phyloP scores from a whole-genome alignment of 2,329 filamentous ascomycete genomes.

The Penicillium sp. region DNA sequence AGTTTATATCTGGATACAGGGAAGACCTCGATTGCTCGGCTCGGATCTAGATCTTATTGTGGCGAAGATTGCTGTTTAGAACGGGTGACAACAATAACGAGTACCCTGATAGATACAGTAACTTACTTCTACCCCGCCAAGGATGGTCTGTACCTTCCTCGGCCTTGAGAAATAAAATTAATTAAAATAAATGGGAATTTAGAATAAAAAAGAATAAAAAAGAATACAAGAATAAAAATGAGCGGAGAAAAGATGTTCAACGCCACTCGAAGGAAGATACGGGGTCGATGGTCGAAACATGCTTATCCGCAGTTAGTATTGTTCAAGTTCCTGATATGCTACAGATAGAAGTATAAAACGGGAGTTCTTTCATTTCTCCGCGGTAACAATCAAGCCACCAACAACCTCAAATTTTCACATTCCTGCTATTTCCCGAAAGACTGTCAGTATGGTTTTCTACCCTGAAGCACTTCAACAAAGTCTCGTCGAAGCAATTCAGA shows the following conservation, averaged over 20 bases:
- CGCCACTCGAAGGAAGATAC: neutral
- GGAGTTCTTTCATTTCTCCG: neutral
- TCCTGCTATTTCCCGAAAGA: neutral
- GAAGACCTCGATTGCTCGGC: neutral
- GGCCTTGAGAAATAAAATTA: neutral
- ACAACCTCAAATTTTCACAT: neutral
- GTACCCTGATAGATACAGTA: neutral
- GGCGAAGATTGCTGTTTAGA: no score
- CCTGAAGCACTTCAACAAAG: neutral
- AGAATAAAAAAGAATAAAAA: neutral
- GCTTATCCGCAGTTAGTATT: neutral
- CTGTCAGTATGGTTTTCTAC: neutral
- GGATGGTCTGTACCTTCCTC: neutral
- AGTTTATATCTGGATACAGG: neutral
- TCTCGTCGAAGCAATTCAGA: neutral
- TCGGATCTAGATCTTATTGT: neutral
- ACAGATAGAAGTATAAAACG: neutral
- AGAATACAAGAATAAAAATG: neutral
- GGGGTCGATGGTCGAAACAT: neutral
- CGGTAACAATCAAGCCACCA: neutral
- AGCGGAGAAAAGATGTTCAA: neutral
- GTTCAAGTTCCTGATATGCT: neutral
- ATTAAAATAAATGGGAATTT: neutral
- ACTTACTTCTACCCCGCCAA: neutral
- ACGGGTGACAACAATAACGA: neutral